phyloP scores from a whole-genome alignment of 192 early-diverging fungal genomes.

The Rhizophagus prolifer region DNA sequence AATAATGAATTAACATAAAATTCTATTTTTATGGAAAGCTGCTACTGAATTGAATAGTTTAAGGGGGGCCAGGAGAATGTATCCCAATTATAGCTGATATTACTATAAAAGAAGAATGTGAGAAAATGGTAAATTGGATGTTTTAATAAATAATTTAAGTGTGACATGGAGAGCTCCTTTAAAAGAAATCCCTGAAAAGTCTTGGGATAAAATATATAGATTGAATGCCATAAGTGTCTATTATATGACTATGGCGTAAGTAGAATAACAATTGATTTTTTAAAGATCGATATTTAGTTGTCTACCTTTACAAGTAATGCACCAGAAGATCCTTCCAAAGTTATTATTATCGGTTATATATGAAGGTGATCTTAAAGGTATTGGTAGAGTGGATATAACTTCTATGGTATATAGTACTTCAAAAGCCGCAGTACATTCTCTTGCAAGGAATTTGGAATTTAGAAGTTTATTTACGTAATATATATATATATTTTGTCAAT shows the following conservation, averaged over 20 bases:
- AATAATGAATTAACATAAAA: neutral
- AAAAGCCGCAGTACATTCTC: constrained; percentile 74
- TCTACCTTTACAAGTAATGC: constrained; percentile 55
- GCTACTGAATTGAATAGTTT: constrained; percentile 61
- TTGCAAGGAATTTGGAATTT: constrained; percentile 67
- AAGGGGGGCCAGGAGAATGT: constrained; percentile 64
- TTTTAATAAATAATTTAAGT: constrained; percentile 87
- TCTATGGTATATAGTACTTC: constrained; percentile 74
- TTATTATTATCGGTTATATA: constrained; percentile 77
- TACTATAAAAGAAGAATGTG: constrained; percentile 33
- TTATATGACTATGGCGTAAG: constrained; percentile 20
- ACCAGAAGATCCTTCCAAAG: constrained; percentile 56
- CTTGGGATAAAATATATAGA: constrained; percentile 1
- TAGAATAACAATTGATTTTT: neutral
- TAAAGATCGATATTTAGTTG: constrained; percentile 32
- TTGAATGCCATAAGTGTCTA: constrained; percentile 18
- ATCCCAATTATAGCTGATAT: constrained; percentile 69
- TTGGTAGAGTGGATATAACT: constrained; percentile 30
- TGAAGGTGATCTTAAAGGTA: constrained; percentile 15
- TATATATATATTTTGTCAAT: too few species aligned
- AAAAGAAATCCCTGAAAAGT: neutral
- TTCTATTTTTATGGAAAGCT: constrained; percentile 34
- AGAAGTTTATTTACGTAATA: constrained; percentile 52
- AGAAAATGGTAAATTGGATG: constrained; percentile 62
- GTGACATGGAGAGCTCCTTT: constrained; percentile 32